A percentile compares a stretch with the other conserved stretches of the same genome.
Conservation (phyloP, 2,329 filamentous ascomycete species). For the Colletotrichum sp. region DNA sequence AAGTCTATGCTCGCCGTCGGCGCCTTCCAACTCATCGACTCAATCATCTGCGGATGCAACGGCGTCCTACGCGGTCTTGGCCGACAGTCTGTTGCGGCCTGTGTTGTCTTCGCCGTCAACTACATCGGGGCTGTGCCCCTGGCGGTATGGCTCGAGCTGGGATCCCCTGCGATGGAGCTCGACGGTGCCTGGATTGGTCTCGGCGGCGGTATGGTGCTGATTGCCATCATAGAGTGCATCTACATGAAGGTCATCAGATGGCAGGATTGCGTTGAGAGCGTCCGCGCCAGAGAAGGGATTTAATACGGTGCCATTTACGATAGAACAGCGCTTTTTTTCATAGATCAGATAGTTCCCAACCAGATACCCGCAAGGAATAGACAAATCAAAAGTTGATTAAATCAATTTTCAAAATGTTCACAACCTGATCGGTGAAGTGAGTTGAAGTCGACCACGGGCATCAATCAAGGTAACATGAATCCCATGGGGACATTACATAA, state of each 20-base stretch:
- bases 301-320: neutral
- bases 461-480: neutral
- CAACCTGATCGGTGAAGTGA: neutral
- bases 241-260: conserved; percentile 33
- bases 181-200: conserved; percentile 40
- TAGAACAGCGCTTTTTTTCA: neutral
- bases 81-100: conserved; percentile 40
- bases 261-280: conserved; percentile 36
- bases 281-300: conserved; percentile 30
- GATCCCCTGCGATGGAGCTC: conserved; percentile 32
- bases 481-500: neutral
- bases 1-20: conserved; percentile 35
- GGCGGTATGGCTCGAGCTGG: conserved; percentile 42
- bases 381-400: neutral
- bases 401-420: neutral
- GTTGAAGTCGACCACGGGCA: neutral
- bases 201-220: conserved; percentile 36
- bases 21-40: conserved; percentile 38
- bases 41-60: conserved; percentile 39
- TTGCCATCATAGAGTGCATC: conserved; percentile 32
- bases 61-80: conserved; percentile 44
- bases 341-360: neutral
- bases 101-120: conserved; percentile 39
- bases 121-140: conserved; percentile 42
- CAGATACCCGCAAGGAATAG: neutral